Base-by-base conservation (phyloP, 768 basidiomycete genomes). In the Pilatotrama ljubarskyi region DNA sequence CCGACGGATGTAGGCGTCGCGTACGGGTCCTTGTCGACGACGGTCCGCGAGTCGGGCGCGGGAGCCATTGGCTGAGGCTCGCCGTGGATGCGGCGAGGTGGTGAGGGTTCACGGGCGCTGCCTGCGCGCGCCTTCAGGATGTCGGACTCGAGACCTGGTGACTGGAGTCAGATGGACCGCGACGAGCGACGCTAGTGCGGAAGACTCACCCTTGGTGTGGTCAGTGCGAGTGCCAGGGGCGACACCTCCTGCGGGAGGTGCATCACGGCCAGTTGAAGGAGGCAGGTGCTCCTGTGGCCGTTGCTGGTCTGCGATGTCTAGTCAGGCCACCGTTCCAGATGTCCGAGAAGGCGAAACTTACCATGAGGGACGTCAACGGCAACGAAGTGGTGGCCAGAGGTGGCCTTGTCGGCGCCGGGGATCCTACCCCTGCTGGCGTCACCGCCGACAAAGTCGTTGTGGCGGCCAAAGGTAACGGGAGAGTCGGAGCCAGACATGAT, bases 1-100 rank as follows among this genome's bases (percentile, higher is more conserved):
- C 56, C 62, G 2, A 66, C 67, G n/a, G 59, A 50, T 1, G 66
- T 24, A 13, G 65, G 67, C 40, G 65, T 56, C 32, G 69, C 72
- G 15, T 61, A 75, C 38, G 72, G 71, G 41, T 75, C 71, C 11
- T 17, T 25, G 66, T 78, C 72, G 51, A 76, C 49, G 46, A 74
- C 69, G 51, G 67, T 68, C 44, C 61, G 66, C 47, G 66, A 35
- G 65, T 72, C 58, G 46, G 72, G 64, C 3, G 67, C 66, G 40
- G 69, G 65, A 2, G 66, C 35, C 26, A 61, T 65, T 17, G 63
- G 50, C n/a, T 43, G 43, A 2, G 58, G 58, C 42, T 65, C 62
- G 50, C 26, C 24, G 17, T 36, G 8, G 43, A 59, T 50, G 53
- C 47, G 60, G 11, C 37, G 52, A 11, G 25, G 22, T 17, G 65